Evolutionary conservation across 2,329 filamentous ascomycete genomes (phyloP), one percentile per base, ranked within the genome.

Genomic region (Fusarium veterinarium): DNA sequence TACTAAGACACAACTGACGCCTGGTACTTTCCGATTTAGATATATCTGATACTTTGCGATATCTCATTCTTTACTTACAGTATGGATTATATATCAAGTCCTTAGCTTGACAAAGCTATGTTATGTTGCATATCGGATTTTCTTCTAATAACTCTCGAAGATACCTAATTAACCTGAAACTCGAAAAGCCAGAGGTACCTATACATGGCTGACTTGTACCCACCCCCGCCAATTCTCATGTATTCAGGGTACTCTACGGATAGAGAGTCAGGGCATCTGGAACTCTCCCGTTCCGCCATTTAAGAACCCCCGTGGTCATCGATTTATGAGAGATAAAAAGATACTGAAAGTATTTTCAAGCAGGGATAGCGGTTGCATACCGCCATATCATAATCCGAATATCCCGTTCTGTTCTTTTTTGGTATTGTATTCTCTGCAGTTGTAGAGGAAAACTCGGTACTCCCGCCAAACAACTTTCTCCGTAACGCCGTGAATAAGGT

Each of bases 191-290:
- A 35, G 31, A 48, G 16, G 3, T 30, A 33, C 6, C 11, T 31
- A 28, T 37, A 49, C 53, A 14, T 33, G 20, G 20, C 11, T n/a
- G 41, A 31, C 16, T 41, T 17, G 55, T 73, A 58, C 46, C 70
- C 69, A 72, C 70, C 70, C 70, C 69, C 70, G 46, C 69, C 48
- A 51, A 73, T 37, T 70, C 51, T 44, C 23, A 57, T 62, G 53
- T 67, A 48, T 31, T 42, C 49, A 69, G 58, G 48, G 69, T 71
- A 40, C 33, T 52, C 33, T 8, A 30, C 28, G 8, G 28, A 30
- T 30, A 20, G 33, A 20, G 33, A 52, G 49, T 46, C 19, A 35
- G 35, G 44, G 33, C 20, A 42, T 48, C 37, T 67, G 33, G 30
- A 64, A 37, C 59, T 44, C 46, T 35, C 40, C 61, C 20, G 42